Conservation (phyloP, 1,139 yeast species). For the Eremothecium coryli region DNA sequence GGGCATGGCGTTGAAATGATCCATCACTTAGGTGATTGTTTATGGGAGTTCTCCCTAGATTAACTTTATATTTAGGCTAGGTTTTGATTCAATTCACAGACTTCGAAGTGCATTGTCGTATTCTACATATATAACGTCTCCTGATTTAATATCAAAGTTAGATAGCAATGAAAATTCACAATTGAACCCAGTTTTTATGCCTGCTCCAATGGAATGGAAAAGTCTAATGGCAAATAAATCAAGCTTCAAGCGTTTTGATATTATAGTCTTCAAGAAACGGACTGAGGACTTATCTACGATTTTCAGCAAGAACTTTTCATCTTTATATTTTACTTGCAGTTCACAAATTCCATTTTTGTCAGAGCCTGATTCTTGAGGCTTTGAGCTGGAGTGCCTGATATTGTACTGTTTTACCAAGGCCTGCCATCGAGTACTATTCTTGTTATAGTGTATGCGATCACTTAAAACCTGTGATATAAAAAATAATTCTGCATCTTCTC, state of each 20-base stretch:
- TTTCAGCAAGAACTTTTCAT: conserved; percentile 4
- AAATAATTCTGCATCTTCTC: conserved; percentile 58
- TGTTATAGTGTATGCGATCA: conserved; percentile 29
- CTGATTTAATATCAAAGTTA: conserved; percentile 12
- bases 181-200: conserved; percentile 10
- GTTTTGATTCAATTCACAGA: conserved; percentile 1
- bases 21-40: conserved; percentile 84
- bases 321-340: conserved; percentile 12
- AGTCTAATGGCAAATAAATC: conserved; percentile 11
- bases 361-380: background rate
- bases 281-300: conserved; percentile 15
- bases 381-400: conserved; percentile 1
- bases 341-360: conserved; percentile 6
- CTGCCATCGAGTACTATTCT: conserved; percentile 13
- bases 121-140: conserved; percentile 11
- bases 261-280: conserved; percentile 19
- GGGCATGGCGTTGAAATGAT: conserved; percentile 85
- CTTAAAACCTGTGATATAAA: conserved; percentile 45
- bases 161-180: conserved; percentile 19
- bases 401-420: conserved; percentile 15
- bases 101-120: background rate
- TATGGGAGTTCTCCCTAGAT: conserved; percentile 52
- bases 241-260: conserved; percentile 10
- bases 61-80: conserved; percentile 14
- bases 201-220: conserved; percentile 9